Evolutionary conservation across 2,329 filamentous ascomycete species (phyloP).

Genomic region (Daldinia sp.): DNA sequence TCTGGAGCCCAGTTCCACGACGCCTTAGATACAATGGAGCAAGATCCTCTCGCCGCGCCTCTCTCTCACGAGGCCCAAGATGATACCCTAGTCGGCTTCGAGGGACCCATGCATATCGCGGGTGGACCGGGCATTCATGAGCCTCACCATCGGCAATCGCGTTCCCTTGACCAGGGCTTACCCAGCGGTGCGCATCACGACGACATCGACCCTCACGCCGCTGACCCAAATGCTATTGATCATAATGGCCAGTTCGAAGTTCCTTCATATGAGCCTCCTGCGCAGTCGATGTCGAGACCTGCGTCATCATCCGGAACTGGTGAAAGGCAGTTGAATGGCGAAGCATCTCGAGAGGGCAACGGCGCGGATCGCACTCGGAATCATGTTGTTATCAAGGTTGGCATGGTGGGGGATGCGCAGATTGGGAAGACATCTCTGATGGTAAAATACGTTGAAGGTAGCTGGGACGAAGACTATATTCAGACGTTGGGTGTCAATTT

Average conservation of each 20-base stretch:
- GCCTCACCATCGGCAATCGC: constrained; percentile 55
- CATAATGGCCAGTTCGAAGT: constrained; percentile 53
- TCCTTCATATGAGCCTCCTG: constrained; percentile 56
- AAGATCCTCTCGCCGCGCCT: constrained; percentile 47
- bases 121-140: constrained; percentile 40
- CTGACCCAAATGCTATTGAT: constrained; percentile 43
- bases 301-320: constrained; percentile 58
- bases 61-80: constrained; percentile 50
- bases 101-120: constrained; percentile 55
- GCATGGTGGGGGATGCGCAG: constrained; percentile 98
- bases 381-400: constrained; percentile 97
- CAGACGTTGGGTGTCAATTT: constrained; percentile 99
- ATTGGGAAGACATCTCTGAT: constrained; percentile 99
- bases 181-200: constrained; percentile 46
- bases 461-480: constrained; percentile 99
- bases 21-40: constrained; percentile 62
- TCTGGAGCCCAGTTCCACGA: constrained; percentile 62
- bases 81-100: constrained; percentile 60
- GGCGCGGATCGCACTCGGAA: constrained; percentile 60
- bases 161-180: constrained; percentile 60
- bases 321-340: constrained; percentile 55
- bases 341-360: constrained; percentile 52
- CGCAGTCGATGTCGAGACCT: constrained; percentile 60
- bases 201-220: constrained; percentile 51
- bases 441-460: constrained; percentile 99